A percentile compares a stretch with the other conserved stretches of the same genome.
These are phyloP conservation scores for Acer yangbiense DNA, from an alignment of 345 rosid species.

Conservation along the genomic window DNA sequence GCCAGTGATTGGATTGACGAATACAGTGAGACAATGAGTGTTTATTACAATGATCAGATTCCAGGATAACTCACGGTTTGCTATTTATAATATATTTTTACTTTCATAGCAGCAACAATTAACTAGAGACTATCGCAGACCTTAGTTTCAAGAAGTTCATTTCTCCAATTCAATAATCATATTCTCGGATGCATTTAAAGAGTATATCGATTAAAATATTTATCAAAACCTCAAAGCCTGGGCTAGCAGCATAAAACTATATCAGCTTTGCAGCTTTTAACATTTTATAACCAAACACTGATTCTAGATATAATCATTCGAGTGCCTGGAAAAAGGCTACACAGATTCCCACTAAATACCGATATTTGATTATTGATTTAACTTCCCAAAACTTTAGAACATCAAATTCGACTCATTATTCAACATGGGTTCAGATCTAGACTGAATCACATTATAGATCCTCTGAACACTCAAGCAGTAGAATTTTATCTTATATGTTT, in stretches of 20 bases:
- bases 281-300: background rate
- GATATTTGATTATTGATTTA: background rate
- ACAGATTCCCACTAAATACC: background rate
- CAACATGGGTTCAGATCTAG: background rate
- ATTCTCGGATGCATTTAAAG: background rate
- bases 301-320: background rate
- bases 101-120: background rate
- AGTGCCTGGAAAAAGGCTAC: background rate
- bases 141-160: too few relatives aligned
- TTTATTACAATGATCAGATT: background rate
- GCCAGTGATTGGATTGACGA: too few relatives aligned
- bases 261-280: background rate
- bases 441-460: background rate
- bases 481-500: background rate
- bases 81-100: background rate
- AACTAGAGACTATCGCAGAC: background rate
- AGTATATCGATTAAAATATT: background rate
- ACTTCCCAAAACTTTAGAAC: background rate
- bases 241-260: background rate
- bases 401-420: background rate
- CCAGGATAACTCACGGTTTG: background rate
- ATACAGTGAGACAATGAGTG: background rate
- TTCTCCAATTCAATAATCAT: background rate
- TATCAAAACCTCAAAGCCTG: too few relatives aligned
- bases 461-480: background rate